Evolutionary conservation across 2,329 filamentous ascomycete genomes (phyloP).

Genomic region (Akanthomyces uredinophilus): DNA sequence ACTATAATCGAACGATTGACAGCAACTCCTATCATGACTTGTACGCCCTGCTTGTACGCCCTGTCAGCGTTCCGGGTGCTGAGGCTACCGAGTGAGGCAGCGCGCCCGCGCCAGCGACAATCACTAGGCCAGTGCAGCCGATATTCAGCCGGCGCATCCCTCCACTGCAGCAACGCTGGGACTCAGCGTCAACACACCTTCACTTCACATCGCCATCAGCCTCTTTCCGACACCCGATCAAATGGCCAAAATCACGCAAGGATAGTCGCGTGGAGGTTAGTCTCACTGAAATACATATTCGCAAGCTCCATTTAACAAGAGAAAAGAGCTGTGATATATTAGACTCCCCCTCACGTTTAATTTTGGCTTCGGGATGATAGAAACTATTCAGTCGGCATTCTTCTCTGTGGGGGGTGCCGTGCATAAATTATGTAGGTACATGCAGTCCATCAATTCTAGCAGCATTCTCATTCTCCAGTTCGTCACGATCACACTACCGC

Average conservation of each 20-base stretch:
- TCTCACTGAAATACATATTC: neutral
- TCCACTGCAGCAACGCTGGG: slow-evolving; percentile 7
- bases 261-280: neutral
- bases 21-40: too few species aligned
- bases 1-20: too few species aligned
- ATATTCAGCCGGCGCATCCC: slow-evolving; percentile 13
- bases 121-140: neutral
- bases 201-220: slow-evolving; percentile 1
- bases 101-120: neutral
- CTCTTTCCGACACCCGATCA: neutral
- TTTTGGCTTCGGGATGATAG: slow-evolving; percentile 6
- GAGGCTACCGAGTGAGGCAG: neutral
- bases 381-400: slow-evolving; percentile 9
- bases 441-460: too few species aligned
- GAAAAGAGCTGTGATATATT: neutral
- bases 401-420: slow-evolving; percentile 5
- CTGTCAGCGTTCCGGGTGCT: neutral
- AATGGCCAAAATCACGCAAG: neutral
- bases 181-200: neutral
- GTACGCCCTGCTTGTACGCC: too few species aligned
- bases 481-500: neutral
- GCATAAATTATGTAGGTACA: neutral
- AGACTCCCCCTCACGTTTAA: neutral
- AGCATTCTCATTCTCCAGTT: neutral
- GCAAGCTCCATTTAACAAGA: neutral